Evolutionary conservation across 2,329 filamentous ascomycete species (phyloP).

Genomic region (Exophiala mesophila): DNA sequence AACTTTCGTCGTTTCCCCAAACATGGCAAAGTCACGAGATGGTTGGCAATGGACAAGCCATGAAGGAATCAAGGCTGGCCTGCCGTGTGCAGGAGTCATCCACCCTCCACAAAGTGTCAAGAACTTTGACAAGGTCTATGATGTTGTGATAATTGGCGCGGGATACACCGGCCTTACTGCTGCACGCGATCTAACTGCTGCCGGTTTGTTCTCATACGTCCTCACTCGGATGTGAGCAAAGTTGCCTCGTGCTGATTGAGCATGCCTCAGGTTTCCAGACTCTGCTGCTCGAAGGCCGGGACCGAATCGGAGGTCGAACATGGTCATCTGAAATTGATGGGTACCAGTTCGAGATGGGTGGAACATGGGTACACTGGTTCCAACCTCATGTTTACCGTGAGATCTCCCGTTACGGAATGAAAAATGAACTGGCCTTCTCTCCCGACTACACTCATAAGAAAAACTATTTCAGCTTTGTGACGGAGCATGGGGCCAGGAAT

Average conservation of each 20-base stretch:
- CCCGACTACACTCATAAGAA: constrained; percentile 41
- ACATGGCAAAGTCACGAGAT: constrained; percentile 26
- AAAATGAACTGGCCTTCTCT: constrained; percentile 36
- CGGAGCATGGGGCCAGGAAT: constrained; percentile 27
- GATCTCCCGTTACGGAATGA: constrained; percentile 43
- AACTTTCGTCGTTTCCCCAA: no score
- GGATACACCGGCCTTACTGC: constrained; percentile 33
- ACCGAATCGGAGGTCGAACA: constrained; percentile 47
- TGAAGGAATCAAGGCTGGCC: constrained; percentile 22
- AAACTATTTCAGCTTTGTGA: constrained; percentile 40
- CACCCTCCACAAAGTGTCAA: constrained; percentile 21
- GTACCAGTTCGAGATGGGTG: constrained; percentile 47
- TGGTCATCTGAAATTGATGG: constrained; percentile 44
- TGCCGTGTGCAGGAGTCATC: constrained; percentile 25
- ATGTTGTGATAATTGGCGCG: constrained; percentile 30
- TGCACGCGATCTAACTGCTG: constrained; percentile 27
- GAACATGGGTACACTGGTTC: constrained; percentile 47
- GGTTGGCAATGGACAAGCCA: constrained; percentile 28
- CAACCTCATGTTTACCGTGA: constrained; percentile 44
- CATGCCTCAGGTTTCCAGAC: constrained; percentile 33
- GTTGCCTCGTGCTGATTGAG: neutral
- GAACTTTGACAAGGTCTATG: neutral
- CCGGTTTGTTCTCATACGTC: constrained; percentile 20
- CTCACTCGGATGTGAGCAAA: neutral
- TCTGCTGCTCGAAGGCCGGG: constrained; percentile 44